Conservation (phyloP, 352 stramenopile genomes). For the Elongisporangium anandrum region DNA sequence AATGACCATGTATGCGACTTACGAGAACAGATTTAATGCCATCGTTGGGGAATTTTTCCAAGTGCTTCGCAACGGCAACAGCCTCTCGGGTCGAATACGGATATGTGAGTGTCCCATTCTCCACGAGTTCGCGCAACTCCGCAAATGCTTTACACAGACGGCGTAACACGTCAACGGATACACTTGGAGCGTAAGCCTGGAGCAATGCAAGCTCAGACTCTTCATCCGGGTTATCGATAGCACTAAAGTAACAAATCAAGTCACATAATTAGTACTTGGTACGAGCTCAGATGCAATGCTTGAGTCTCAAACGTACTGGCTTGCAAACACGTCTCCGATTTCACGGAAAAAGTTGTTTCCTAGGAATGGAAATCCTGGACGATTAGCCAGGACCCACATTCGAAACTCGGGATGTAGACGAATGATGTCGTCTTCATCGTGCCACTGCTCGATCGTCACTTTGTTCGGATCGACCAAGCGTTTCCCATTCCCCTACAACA, state of each 20-base stretch:
- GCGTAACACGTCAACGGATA: slow-evolving; percentile 70
- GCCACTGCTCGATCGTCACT: slow-evolving; percentile 56
- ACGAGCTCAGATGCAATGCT: neutral
- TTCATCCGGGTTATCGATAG: slow-evolving; percentile 90
- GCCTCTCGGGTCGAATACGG: slow-evolving; percentile 94
- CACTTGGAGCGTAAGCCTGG: slow-evolving; percentile 84
- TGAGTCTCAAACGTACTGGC: slow-evolving; percentile 49
- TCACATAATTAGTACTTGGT: slow-evolving; percentile 1
- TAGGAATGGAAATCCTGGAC: slow-evolving; percentile 94
- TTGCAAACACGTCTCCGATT: slow-evolving; percentile 93
- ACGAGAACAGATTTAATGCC: slow-evolving; percentile 77
- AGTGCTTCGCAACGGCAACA: slow-evolving; percentile 92
- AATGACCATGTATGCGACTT: slow-evolving; percentile 5
- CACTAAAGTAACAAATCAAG: slow-evolving; percentile 26
- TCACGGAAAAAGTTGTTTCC: slow-evolving; percentile 96
- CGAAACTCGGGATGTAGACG: slow-evolving; percentile 90
- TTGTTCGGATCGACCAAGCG: slow-evolving; percentile 70
- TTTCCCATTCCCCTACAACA: slow-evolving; percentile 80
- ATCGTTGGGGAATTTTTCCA: slow-evolving; percentile 91
- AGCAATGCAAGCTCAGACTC: slow-evolving; percentile 90
- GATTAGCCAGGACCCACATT: slow-evolving; percentile 94
- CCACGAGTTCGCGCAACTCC: slow-evolving; percentile 85
- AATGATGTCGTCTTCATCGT: slow-evolving; percentile 80
- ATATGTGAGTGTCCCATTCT: slow-evolving; percentile 90
- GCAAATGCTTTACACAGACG: slow-evolving; percentile 87